Conservation (phyloP, 352 stramenopile genomes). For the Pythium pyrilobum region DNA sequence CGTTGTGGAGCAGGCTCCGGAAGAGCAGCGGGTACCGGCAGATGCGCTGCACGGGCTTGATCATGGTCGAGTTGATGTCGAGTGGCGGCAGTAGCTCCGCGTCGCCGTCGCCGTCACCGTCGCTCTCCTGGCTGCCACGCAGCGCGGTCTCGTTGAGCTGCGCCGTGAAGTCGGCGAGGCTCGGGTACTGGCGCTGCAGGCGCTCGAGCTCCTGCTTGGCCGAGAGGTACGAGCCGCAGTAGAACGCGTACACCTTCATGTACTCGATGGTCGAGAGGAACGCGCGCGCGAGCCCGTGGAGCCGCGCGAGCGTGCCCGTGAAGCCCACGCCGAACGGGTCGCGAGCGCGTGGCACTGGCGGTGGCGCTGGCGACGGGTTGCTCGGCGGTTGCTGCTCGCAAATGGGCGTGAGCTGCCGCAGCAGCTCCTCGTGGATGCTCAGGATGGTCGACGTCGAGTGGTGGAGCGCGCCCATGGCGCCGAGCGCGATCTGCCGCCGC, state of each 20-base stretch:
- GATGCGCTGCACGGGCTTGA: constrained; percentile 71
- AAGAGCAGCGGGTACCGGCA: constrained; percentile 66
- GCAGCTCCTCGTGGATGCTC: constrained; percentile 29
- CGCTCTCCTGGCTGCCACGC: constrained; percentile 4
- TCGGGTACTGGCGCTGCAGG: constrained; percentile 23
- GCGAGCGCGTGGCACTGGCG: background rate
- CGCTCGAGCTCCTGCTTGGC: constrained; percentile 45
- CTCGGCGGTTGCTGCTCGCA: background rate
- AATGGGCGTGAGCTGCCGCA: constrained; percentile 18
- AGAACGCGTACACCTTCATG: constrained; percentile 71
- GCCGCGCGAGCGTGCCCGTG: constrained; percentile 13
- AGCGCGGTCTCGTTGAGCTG: constrained; percentile 18
- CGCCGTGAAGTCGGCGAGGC: constrained; percentile 20
- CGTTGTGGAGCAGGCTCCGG: constrained; percentile 35
- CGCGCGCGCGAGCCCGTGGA: constrained; percentile 19
- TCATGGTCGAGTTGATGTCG: constrained; percentile 53
- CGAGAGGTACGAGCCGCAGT: constrained; percentile 43
- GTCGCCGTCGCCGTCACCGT: background rate
- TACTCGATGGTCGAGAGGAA: constrained; percentile 49
- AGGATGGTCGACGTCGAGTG: constrained; percentile 29
- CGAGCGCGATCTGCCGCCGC: constrained; percentile 19
- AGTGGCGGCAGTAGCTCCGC: constrained; percentile 7
- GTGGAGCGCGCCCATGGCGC: constrained; percentile 25
- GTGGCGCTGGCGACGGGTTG: no score
- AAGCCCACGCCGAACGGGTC: constrained; percentile 18